Base-by-base conservation (phyloP, 345 rosid genomes). In the Gossypioides kirkii region DNA sequence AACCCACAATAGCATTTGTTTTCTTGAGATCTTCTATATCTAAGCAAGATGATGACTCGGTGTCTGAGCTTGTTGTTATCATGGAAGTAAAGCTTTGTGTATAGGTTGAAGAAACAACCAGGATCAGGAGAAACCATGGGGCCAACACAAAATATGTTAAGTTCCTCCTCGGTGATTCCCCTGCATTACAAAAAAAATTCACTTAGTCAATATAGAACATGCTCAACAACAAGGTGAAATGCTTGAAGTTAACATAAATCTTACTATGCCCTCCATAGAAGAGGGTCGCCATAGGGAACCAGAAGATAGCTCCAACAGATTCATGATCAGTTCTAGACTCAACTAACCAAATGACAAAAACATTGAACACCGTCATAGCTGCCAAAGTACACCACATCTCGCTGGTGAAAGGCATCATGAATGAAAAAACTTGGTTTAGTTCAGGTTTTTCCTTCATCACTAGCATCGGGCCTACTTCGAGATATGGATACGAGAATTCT, bases 51-150 rank as follows among this genome's bases (percentile, higher is more conserved):
- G 78, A 46, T 8, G 75, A 65, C 6, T 70, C 32, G 3, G 32
- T 65, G 25, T 59, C 43, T 12, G 50, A 74, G 56, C 69, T 49
- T n/a, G 76, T 56, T 23, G 81, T 74, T 70, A 78, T 54, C 70
- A 22, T 66, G 3, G 78, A 70, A 70, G 78, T 56, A 18, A 79
- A 74, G 17, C 41, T 61, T 1, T 73, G 69, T 4, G 78, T 65
- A 12, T 74, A 75, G 17, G 45, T 56, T 20, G 73, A 23, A 36
- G 49, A n/a, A 43, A 75, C 59, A 42, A 79, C 41, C 14, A 71
- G 76, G 18, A 79, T 56, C 49, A 75, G 63, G 45, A 79, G 13
- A 8, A 75, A 41, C 78, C 82, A 75, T 12, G 78, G 81, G 2
- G 63, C 64, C 41, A 74, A 55, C 38, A 75, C 52, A 25, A 75